A percentile compares a stretch with the other conserved stretches of the same genome.
phyloP scores from a whole-genome alignment of 371 early-diverging fungal species.

The Mortierella sp. region DNA sequence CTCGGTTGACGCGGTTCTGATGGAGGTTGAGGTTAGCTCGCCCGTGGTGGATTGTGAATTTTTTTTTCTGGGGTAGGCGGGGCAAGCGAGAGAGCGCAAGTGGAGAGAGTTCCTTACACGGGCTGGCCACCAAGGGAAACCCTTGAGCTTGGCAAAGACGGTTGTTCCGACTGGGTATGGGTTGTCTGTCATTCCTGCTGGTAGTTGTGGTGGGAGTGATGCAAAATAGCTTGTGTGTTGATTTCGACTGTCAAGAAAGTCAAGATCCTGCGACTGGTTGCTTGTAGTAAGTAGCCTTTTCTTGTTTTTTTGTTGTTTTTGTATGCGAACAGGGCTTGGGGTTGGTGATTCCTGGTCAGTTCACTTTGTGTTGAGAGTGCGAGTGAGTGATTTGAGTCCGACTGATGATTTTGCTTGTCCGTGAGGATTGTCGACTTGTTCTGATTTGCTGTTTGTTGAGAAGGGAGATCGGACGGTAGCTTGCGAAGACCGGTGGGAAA shows the following conservation, averaged over 20 bases:
- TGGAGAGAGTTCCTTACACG: conserved; percentile 64
- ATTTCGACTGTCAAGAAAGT: not conserved
- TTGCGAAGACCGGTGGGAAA: conserved; percentile 18
- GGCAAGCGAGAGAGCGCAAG: not conserved
- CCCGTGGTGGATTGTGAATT: conserved; percentile 8
- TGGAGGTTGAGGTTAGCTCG: not conserved
- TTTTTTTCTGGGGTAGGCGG: not conserved
- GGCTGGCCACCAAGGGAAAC: conserved; percentile 88
- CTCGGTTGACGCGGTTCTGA: not conserved
- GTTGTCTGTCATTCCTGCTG: conserved; percentile 45
- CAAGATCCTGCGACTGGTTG: not conserved
- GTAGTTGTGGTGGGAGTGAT: conserved; percentile 1
- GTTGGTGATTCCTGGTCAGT: conserved; percentile 2
- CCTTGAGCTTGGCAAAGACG: conserved; percentile 82
- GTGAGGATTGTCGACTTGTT: not conserved
- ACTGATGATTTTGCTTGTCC: not conserved
- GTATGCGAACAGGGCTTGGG: not conserved
- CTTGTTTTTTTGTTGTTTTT: not conserved
- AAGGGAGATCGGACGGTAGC: conserved; percentile 18
- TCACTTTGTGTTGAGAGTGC: not conserved
- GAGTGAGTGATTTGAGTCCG: conserved; percentile 7
- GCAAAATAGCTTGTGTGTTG: not conserved
- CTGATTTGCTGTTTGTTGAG: conserved; percentile 6
- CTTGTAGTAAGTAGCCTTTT: too few relatives aligned
- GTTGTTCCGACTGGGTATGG: conserved; percentile 71